phyloP scores from a whole-genome alignment of 164 flowering plant species.

The Vitis rupestris region DNA sequence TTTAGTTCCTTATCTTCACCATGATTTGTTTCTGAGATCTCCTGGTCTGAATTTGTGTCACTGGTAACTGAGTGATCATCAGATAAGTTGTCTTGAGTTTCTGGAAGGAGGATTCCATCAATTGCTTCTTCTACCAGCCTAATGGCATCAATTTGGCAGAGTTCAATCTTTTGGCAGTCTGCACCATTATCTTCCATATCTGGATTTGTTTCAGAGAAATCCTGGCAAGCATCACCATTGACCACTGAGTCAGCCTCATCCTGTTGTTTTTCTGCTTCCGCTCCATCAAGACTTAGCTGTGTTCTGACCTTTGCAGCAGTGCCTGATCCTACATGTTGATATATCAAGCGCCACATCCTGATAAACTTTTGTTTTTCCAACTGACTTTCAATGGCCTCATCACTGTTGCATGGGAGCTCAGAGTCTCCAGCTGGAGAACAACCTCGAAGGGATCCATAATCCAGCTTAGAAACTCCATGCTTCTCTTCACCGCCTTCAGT shows the following conservation, averaged over 20 bases:
- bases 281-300: constrained; percentile 15
- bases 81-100: constrained; percentile 37
- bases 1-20: constrained; percentile 3
- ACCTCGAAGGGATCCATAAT: not conserved
- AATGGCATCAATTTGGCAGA: constrained; percentile 35
- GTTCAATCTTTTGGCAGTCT: constrained; percentile 12
- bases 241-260: not conserved
- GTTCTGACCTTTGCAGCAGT: constrained; percentile 26
- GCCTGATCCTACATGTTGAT: constrained; percentile 37
- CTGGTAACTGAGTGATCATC: constrained; percentile 31
- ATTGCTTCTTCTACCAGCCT: constrained; percentile 56
- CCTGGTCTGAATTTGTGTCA: constrained; percentile 24
- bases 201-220: constrained; percentile 1
- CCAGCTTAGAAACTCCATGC: constrained; percentile 2
- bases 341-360: constrained; percentile 50
- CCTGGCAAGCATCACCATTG: constrained; percentile 2
- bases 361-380: constrained; percentile 27
- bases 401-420: not conserved
- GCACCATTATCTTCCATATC: constrained; percentile 14
- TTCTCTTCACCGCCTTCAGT: not conserved
- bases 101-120: constrained; percentile 46
- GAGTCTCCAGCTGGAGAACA: not conserved
- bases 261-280: constrained; percentile 12
- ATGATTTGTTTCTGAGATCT: constrained; percentile 9
- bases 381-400: constrained; percentile 2